Evolutionary conservation across 2,329 filamentous ascomycete species (phyloP).

Genomic region (Venturia oleaginea): DNA sequence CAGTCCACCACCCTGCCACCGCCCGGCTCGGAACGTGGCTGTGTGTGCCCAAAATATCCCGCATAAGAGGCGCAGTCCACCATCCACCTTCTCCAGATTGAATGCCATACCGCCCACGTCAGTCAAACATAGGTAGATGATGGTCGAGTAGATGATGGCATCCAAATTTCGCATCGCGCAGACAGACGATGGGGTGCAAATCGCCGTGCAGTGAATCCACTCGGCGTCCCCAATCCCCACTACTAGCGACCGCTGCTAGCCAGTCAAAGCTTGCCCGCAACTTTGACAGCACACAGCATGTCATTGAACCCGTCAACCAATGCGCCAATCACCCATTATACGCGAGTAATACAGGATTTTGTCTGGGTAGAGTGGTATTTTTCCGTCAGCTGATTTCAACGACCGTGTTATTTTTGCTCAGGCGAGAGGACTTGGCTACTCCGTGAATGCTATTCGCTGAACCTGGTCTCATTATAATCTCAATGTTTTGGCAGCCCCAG

Average conservation of each 20-base stretch:
- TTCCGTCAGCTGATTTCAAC: neutral
- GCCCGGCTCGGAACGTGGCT: neutral
- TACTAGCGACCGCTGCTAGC: neutral
- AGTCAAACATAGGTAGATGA: neutral
- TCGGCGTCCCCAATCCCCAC: neutral
- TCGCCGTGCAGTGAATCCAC: neutral
- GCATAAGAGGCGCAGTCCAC: neutral
- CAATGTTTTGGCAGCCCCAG: neutral
- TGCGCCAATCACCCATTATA: neutral
- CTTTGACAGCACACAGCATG: constrained; percentile 1
- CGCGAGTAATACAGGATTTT: neutral
- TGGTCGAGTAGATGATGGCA: neutral
- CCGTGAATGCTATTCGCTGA: neutral
- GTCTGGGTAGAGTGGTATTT: neutral
- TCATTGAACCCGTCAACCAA: neutral
- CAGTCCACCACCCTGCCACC: neutral
- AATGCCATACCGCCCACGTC: neutral
- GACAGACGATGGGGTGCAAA: neutral
- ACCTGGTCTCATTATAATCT: neutral
- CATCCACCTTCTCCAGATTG: neutral
- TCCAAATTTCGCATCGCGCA: neutral
- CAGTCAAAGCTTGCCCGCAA: constrained; percentile 1
- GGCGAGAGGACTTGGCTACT: neutral
- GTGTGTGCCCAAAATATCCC: constrained; percentile 1
- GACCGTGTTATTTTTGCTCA: neutral